Evolutionary conservation across 352 stramenopile species (phyloP).

Genomic region (Globisporangium middletonii): DNA sequence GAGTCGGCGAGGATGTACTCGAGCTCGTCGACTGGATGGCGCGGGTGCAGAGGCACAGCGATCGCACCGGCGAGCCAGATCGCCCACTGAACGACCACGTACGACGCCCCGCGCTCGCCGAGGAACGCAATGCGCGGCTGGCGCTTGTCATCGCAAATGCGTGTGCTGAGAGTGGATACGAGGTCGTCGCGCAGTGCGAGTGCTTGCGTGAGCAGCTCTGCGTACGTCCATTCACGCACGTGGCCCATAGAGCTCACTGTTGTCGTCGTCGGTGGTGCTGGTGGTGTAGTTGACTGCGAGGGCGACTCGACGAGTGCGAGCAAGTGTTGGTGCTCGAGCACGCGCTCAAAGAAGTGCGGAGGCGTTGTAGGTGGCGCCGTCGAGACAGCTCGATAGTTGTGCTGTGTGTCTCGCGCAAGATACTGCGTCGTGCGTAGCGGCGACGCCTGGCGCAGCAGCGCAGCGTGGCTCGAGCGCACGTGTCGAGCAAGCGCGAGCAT

Average conservation of each 20-base stretch:
- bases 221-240: constrained; percentile 38
- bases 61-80: constrained; percentile 68
- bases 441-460: not conserved
- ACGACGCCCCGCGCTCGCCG: constrained; percentile 37
- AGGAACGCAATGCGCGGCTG: constrained; percentile 38
- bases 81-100: constrained; percentile 65
- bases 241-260: not conserved
- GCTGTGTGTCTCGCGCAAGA: not conserved
- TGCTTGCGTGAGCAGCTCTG: constrained; percentile 28
- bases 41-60: constrained; percentile 56
- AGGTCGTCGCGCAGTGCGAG: constrained; percentile 31
- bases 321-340: constrained; percentile 15
- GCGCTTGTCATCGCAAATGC: not conserved
- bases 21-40: constrained; percentile 56
- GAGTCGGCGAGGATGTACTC: constrained; percentile 70
- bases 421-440: not conserved
- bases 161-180: constrained; percentile 2
- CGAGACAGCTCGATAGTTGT: not conserved
- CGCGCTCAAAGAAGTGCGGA: constrained; percentile 22
- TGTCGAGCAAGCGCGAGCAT: not conserved
- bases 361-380: not conserved
- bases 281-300: too few relatives aligned
- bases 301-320: constrained; percentile 15
- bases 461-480: not conserved
- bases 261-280: not conserved